phyloP scores from a whole-genome alignment of 164 flowering plant species.

The Annona squamosa region DNA sequence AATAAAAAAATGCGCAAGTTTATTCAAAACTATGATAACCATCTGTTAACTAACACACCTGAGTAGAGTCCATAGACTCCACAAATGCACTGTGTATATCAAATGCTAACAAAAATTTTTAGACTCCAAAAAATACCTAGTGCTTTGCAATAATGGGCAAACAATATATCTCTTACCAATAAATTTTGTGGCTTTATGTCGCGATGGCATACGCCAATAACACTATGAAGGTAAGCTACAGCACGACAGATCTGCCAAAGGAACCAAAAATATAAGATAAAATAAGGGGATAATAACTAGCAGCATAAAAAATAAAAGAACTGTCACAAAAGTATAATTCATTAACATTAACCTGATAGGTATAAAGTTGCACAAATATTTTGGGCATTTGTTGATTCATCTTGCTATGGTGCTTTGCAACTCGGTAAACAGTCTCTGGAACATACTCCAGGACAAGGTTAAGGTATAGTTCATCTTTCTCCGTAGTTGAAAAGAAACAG shows the following conservation, averaged over 20 bases:
- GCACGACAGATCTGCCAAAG: slow-evolving; percentile 74
- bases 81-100: background rate
- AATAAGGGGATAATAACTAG: background rate
- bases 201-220: slow-evolving; percentile 90
- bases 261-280: background rate
- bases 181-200: slow-evolving; percentile 98
- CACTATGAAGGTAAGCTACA: slow-evolving; percentile 72
- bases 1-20: too few relatives aligned
- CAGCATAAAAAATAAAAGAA: background rate
- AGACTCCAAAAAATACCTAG: background rate
- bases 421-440: slow-evolving; percentile 80
- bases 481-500: slow-evolving; percentile 85
- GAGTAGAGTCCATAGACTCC: background rate
- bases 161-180: slow-evolving; percentile 44
- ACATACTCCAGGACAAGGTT: slow-evolving; percentile 91
- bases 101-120: too few relatives aligned
- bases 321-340: background rate
- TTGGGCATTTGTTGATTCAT: slow-evolving; percentile 76
- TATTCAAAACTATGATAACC: background rate
- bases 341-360: slow-evolving; percentile 67
- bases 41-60: background rate
- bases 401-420: slow-evolving; percentile 62
- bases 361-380: slow-evolving; percentile 67
- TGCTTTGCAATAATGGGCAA: background rate
- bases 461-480: slow-evolving; percentile 82